These are phyloP conservation scores for Hypoxylon sp. DNA, from an alignment of 2,329 filamentous ascomycete genomes.

Conservation along the genomic window DNA sequence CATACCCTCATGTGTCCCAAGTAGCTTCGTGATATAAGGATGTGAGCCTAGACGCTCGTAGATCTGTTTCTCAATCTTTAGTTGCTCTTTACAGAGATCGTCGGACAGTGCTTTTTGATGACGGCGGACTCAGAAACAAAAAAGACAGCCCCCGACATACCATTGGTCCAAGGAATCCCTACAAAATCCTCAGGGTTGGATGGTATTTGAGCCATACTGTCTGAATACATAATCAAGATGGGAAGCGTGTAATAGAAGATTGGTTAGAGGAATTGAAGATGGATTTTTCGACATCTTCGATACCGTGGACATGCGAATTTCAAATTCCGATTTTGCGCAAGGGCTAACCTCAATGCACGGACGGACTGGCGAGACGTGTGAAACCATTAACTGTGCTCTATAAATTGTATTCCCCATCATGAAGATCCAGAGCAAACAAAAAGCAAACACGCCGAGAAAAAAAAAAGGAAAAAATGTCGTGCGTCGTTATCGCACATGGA, in stretches of 20 bases:
- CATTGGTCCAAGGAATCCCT: neutral
- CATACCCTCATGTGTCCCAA: neutral
- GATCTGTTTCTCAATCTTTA: neutral
- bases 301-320: neutral
- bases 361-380: neutral
- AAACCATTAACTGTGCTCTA: too few species aligned
- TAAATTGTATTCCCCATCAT: too few species aligned
- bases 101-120: neutral
- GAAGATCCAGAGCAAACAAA: neutral
- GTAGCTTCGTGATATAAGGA: neutral
- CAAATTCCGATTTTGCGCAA: neutral
- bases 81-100: conserved; percentile 1
- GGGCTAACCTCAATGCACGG: neutral
- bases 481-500: neutral
- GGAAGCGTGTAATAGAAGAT: neutral
- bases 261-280: neutral
- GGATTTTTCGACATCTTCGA: neutral
- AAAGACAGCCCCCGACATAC: neutral
- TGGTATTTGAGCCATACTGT: neutral
- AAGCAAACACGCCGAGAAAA: neutral
- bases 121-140: neutral
- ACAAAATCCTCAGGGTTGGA: neutral
- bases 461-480: neutral
- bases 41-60: neutral
- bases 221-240: neutral